Percentiles rank a stretch among this genome's conserved stretches.
Conservation (phyloP, 352 stramenopile genomes). For the Pythium dissotocum region DNA sequence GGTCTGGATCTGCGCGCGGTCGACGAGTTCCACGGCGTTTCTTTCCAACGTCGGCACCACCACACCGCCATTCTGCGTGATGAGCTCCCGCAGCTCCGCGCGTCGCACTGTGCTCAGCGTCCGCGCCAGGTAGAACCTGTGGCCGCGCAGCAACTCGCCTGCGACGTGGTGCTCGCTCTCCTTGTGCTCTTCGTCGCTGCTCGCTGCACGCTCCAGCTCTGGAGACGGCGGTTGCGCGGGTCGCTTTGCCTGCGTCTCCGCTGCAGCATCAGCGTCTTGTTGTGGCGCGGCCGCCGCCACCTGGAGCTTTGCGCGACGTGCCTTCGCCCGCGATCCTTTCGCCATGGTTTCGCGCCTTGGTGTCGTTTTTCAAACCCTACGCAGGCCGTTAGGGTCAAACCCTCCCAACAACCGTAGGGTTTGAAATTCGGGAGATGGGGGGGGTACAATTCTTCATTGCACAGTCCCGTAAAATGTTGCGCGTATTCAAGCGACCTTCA, state of each 20-base stretch:
- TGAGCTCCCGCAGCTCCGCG: conserved; percentile 29
- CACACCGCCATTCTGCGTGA: conserved; percentile 38
- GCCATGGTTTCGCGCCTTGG: conserved; percentile 9
- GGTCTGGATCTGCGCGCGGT: conserved; percentile 30
- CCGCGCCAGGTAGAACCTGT: conserved; percentile 44
- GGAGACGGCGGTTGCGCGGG: neutral
- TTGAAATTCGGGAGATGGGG: neutral
- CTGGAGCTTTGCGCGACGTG: conserved; percentile 6
- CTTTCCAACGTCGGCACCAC: conserved; percentile 14
- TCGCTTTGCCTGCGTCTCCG: neutral
- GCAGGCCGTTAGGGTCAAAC: neutral
- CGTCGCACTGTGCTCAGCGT: conserved; percentile 29
- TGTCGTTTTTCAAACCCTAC: conserved; percentile 8
- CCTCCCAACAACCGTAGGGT: conserved; percentile 2
- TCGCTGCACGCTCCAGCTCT: conserved; percentile 2
- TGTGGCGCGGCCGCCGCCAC: neutral
- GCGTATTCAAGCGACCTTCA: conserved; percentile 3
- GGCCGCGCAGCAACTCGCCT: conserved; percentile 30
- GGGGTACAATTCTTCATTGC: conserved; percentile 2
- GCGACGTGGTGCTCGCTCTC: conserved; percentile 3
- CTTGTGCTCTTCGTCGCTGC: conserved; percentile 17
- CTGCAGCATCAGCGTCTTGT: neutral
- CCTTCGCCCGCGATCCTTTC: neutral
- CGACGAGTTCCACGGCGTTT: conserved; percentile 43
- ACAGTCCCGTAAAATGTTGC: conserved; percentile 12